Evolutionary conservation across 768 basidiomycete genomes (phyloP), one percentile per base, ranked within the genome.

Genomic region (Boletus insuetus): DNA sequence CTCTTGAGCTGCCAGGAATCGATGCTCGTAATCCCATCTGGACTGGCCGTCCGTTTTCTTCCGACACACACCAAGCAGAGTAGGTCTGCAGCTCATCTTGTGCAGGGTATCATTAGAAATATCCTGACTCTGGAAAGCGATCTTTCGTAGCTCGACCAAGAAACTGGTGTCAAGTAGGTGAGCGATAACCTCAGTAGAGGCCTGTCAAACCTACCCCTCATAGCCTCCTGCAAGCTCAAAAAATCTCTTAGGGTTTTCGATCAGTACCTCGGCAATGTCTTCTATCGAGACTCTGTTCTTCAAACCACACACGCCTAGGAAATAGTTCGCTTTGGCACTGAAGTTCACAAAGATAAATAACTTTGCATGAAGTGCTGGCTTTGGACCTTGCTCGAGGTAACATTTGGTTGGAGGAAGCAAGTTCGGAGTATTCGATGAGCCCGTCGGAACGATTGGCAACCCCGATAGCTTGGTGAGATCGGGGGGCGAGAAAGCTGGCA

Each of bases 291-390:
- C 92, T 61, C 91, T 88, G 31, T 82, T 83, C 62, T 83, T 87
- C 19, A 91, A 88, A 8, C 95, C 94, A 61, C 91, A 91, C 3
- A 87, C 85, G 43, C 77, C 79, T 22, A 98, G 75, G 70, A 98
- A 97, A 7, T 77, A 74, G 62, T 94, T 94, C 19, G 87, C 94
- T 13, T 78, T 75, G 2, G 77, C 62, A 0, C 91, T 93, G 65
- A 94, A 95, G 68, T 94, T 84, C 44, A 97, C 83, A 59, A 93
- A 95, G 19, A 80, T 78, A 65, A 96, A 95, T 1, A 94, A 74
- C 53, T 86, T 84, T 2, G 84, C 84, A 64, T 89, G 85, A 39
- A 91, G 81, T 16, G 77, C 74, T 19, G 79, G 75, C 22, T 75
- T 71, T 13, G 74, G 68, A 42, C 75, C 74, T 38, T 77, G 73